These are phyloP conservation scores for Aspergillus amoenus DNA, from an alignment of 2,329 filamentous ascomycete species.

Conservation along the genomic window DNA sequence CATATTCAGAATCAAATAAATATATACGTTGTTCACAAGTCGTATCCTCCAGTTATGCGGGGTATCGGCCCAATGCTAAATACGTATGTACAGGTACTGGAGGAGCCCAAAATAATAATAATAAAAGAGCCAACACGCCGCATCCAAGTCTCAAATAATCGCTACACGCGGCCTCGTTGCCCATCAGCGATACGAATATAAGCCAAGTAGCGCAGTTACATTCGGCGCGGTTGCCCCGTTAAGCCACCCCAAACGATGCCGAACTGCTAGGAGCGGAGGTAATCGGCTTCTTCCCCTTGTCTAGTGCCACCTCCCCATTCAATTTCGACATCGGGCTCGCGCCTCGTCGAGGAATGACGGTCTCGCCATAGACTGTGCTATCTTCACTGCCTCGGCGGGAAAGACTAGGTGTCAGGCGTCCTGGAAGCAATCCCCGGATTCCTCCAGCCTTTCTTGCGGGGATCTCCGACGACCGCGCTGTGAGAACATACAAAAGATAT, in stretches of 20 bases:
- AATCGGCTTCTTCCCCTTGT: conserved; percentile 21
- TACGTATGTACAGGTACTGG: background rate
- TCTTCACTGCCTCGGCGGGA: conserved; percentile 43
- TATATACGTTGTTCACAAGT: background rate
- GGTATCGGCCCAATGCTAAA: background rate
- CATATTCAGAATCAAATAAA: background rate
- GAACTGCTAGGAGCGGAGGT: conserved; percentile 13
- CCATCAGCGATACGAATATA: background rate
- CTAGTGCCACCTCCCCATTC: conserved; percentile 25
- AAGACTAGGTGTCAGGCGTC: conserved; percentile 36
- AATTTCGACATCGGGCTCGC: conserved; percentile 25
- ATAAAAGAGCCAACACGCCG: background rate
- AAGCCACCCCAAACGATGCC: conserved; percentile 22
- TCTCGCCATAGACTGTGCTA: conserved; percentile 36
- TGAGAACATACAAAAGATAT: conserved; percentile 86
- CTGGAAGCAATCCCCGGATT: conserved; percentile 47
- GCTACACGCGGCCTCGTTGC: background rate
- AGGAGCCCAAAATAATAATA: background rate
- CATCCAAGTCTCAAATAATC: background rate
- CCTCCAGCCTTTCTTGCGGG: conserved; percentile 57
- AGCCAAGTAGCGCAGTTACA: conserved; percentile 5
- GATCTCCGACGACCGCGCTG: conserved; percentile 68
- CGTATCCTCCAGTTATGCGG: background rate
- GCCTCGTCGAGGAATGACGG: conserved; percentile 27
- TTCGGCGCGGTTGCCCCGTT: conserved; percentile 1